Conservation (phyloP, 2,329 filamentous ascomycete species). For the Alternaria metachromatica region DNA sequence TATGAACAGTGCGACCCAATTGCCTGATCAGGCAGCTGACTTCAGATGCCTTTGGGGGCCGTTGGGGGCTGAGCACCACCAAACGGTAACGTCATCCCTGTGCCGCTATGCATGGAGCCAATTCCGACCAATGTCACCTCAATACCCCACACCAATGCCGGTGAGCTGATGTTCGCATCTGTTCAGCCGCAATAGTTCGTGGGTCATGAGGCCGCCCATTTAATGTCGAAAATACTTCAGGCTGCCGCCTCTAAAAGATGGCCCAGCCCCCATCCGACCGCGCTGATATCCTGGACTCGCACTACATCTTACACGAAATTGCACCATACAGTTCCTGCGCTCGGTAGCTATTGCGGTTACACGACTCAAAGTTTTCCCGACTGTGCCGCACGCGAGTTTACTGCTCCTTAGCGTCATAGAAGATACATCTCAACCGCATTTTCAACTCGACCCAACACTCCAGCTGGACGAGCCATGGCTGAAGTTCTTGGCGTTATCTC, state of each 20-base stretch:
- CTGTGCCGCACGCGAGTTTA: neutral
- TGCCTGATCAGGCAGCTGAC: slow-evolving; percentile 10
- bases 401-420: neutral
- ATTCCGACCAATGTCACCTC: slow-evolving; percentile 23
- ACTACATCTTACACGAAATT: neutral
- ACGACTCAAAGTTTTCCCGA: neutral
- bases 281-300: neutral
- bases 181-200: slow-evolving; percentile 15
- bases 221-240: slow-evolving; percentile 4
- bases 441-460: neutral
- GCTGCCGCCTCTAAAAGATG: neutral
- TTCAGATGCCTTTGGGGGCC: slow-evolving; percentile 22
- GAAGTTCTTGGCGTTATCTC: slow-evolving; percentile 27
- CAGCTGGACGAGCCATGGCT: slow-evolving; percentile 17
- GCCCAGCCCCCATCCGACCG: neutral
- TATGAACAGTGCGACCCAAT: slow-evolving; percentile 10
- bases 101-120: slow-evolving; percentile 21
- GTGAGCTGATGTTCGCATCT: slow-evolving; percentile 23
- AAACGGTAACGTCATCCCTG: slow-evolving; percentile 15
- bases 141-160: slow-evolving; percentile 11
- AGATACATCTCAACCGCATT: neutral
- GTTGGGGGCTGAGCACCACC: slow-evolving; percentile 21
- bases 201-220: slow-evolving; percentile 17
- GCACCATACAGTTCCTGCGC: neutral
- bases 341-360: neutral